These are phyloP conservation scores for Parietaria judaica DNA, from an alignment of 306 rosid species.

Conservation along the genomic window DNA sequence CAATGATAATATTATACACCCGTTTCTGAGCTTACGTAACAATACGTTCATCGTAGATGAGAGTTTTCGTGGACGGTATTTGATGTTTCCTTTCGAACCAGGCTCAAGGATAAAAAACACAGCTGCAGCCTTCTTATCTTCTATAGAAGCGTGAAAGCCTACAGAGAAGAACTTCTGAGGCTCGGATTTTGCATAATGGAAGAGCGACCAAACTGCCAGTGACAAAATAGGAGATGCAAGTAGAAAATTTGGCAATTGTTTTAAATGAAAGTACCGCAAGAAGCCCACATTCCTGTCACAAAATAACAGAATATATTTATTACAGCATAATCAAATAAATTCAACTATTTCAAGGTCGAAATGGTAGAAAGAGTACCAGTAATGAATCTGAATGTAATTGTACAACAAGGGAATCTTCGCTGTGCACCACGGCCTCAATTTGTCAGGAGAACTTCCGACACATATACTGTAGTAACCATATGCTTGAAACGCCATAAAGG, in stretches of 20 bases:
- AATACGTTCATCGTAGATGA: conserved; percentile 38
- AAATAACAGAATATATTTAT: background rate
- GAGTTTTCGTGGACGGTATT: conserved; percentile 25
- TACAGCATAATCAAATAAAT: too few relatives aligned
- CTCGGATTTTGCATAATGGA: conserved; percentile 67
- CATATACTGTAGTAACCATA: conserved; percentile 82
- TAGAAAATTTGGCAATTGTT: conserved; percentile 85
- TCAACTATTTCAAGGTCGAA: too few relatives aligned
- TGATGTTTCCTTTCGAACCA: conserved; percentile 28
- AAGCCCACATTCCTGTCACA: conserved; percentile 86
- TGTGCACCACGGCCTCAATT: conserved; percentile 87
- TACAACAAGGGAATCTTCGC: conserved; percentile 72
- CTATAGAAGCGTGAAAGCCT: conserved; percentile 55
- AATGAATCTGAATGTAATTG: conserved; percentile 79
- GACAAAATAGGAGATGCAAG: conserved; percentile 78
- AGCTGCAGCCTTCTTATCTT: conserved; percentile 43
- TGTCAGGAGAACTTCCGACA: conserved; percentile 40
- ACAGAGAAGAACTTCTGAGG: conserved; percentile 53
- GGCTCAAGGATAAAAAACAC: conserved; percentile 28
- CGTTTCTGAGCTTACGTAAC: conserved; percentile 18
- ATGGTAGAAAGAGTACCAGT: conserved; percentile 49
- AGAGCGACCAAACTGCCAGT: conserved; percentile 57
- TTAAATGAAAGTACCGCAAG: conserved; percentile 71
- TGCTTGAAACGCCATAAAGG: conserved; percentile 73
- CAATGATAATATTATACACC: conserved; percentile 9